These are phyloP conservation scores for Sugiyamaella castrensis DNA, from an alignment of 1,139 yeast genomes.

Conservation along the genomic window DNA sequence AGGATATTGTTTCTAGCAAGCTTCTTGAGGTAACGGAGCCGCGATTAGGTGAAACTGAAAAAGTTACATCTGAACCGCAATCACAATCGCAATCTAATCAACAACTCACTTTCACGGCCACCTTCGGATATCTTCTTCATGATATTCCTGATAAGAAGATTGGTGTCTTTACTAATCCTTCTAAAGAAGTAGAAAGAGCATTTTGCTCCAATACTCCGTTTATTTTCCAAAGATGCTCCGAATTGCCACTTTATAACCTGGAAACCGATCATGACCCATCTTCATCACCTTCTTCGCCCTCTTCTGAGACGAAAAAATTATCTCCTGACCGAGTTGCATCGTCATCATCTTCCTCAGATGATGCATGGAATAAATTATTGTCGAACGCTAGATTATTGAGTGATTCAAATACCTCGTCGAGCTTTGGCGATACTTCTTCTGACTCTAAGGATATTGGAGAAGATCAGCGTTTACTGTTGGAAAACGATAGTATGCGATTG, in stretches of 20 bases:
- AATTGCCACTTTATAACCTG: conserved; percentile 27
- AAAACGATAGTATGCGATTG: conserved; percentile 15
- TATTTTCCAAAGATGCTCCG: conserved; percentile 29
- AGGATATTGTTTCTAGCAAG: neutral
- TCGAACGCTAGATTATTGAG: conserved; percentile 8
- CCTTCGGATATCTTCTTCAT: conserved; percentile 36
- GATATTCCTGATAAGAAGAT: conserved; percentile 12
- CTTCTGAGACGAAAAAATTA: no score
- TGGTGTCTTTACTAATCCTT: conserved; percentile 13
- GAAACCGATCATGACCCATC: conserved; percentile 26
- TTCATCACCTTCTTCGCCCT: neutral
- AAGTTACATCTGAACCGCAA: neutral
- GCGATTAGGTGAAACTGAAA: neutral
- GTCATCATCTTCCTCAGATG: conserved; percentile 12
- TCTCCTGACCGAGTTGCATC: conserved; percentile 7
- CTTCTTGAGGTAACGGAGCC: neutral
- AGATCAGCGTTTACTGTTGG: neutral
- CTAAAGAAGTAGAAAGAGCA: conserved; percentile 16
- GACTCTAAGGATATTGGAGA: conserved; percentile 8
- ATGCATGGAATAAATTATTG: conserved; percentile 24
- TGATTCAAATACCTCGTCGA: conserved; percentile 1
- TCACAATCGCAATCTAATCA: neutral
- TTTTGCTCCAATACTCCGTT: conserved; percentile 35
- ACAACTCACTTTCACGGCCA: conserved; percentile 34
- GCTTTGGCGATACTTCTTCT: conserved; percentile 1